Evolutionary conservation across 495 filamentous ascomycete genomes (phyloP), one percentile per base, ranked within the genome.

Genomic region (Jackrogersella multiformis): DNA sequence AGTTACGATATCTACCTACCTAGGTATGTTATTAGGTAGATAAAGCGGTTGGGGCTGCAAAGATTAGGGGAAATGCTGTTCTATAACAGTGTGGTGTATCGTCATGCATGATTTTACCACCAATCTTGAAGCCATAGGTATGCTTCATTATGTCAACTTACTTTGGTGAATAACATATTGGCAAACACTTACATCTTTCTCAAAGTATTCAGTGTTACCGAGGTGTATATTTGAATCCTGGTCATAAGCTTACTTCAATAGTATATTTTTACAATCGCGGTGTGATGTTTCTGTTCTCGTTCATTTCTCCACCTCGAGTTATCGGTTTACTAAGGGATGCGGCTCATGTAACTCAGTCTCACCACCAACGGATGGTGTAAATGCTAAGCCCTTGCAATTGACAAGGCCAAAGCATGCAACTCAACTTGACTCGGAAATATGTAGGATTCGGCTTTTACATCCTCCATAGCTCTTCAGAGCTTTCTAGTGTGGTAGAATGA

Each of bases 321-420:
- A 45, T n/a, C 23, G 10, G 15, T 10, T 24, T 2, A 45, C n/a
- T 15, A 52, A 36, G 48, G 48, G 23, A 52, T 35, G 9, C 15
- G 28, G 16, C 48, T 5, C 6, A 7, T 13, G 13, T 12, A 52
- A 18, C 16, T 52, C 30, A 21, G 7, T 35, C n/a, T 35, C 16
- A 16, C 30, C 18, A 34, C 48, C 48, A 36, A 52, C 48, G 21
- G 16, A 23, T 52, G 3, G 21, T 52, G 16, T 5, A 52, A 36
- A 21, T 32, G 4, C 6, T 35, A n/a, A 2, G 16, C 6, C 30
- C 30, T 52, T 52, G 16, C 32, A 36, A 35, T 36, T 21, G 26
- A 30, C 15, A 16, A 32, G 26, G 46, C 28, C 24, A 34, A 34
- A 51, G 24, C 12, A 51, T 51, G 46, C 46, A 51, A 51, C 32